Evolutionary conservation across 2,329 filamentous ascomycete genomes (phyloP).

Genomic region (Coniochaeta sp.): DNA sequence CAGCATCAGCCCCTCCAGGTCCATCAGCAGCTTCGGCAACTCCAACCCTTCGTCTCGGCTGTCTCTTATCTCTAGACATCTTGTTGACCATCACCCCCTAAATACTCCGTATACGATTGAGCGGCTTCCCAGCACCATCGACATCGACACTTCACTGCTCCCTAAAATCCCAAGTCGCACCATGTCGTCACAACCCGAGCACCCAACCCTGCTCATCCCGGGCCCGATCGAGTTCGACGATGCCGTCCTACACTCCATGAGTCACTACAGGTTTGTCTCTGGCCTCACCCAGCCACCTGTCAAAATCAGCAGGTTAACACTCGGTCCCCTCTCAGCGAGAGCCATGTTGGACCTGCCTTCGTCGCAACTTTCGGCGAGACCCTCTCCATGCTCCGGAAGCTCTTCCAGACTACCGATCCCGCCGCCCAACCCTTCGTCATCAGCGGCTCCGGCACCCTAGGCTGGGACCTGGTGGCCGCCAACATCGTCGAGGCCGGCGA

Average conservation of each 20-base stretch:
- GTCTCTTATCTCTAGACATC: slow-evolving; percentile 28
- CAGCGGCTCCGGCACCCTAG: slow-evolving; percentile 88
- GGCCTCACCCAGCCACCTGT: neutral
- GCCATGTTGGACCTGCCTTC: slow-evolving; percentile 84
- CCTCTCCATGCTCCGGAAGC: slow-evolving; percentile 77
- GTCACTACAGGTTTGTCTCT: slow-evolving; percentile 72
- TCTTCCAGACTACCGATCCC: slow-evolving; percentile 85
- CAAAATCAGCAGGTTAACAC: neutral
- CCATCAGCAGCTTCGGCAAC: neutral
- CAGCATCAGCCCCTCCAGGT: slow-evolving; percentile 4
- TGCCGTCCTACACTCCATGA: slow-evolving; percentile 91
- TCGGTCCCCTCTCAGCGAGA: slow-evolving; percentile 56
- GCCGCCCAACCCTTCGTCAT: slow-evolving; percentile 86
- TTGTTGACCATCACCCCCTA: slow-evolving; percentile 21
- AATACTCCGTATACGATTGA: slow-evolving; percentile 23
- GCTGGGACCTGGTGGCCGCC: slow-evolving; percentile 93
- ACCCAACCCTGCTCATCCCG: slow-evolving; percentile 81
- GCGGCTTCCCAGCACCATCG: slow-evolving; percentile 18
- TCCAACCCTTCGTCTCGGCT: slow-evolving; percentile 19
- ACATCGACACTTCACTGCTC: slow-evolving; percentile 19
- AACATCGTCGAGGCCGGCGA: slow-evolving; percentile 89
- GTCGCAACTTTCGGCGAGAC: slow-evolving; percentile 88
- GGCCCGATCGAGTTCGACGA: slow-evolving; percentile 98
- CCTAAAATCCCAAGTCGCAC: slow-evolving; percentile 22
- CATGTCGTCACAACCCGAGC: slow-evolving; percentile 56